Percentiles rank a stretch among this genome's conserved stretches.
These are phyloP conservation scores for Castanopsis chinensis DNA, from an alignment of 306 rosid species.

Conservation along the genomic window DNA sequence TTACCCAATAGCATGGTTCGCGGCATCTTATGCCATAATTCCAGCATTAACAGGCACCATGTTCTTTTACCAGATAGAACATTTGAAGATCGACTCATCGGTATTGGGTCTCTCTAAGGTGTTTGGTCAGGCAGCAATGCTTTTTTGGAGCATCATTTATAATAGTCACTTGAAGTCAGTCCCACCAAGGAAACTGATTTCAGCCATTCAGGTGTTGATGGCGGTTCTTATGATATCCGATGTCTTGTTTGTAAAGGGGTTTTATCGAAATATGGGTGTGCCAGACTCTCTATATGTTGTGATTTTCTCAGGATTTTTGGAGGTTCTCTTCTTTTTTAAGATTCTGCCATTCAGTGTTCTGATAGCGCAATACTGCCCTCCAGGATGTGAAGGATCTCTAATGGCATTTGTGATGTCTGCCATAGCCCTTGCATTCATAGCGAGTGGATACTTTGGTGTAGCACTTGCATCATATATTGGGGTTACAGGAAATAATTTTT, in stretches of 20 bases:
- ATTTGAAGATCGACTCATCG: conserved; percentile 65
- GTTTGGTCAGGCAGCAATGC: conserved; percentile 85
- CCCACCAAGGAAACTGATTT: conserved; percentile 66
- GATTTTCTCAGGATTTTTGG: conserved; percentile 70
- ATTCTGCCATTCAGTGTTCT: conserved; percentile 76
- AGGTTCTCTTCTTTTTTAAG: conserved; percentile 74
- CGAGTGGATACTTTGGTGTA: conserved; percentile 86
- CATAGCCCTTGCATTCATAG: conserved; percentile 66
- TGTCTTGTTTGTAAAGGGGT: conserved; percentile 68
- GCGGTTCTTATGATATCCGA: conserved; percentile 79
- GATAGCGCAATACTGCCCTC: conserved; percentile 72
- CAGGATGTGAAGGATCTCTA: conserved; percentile 90
- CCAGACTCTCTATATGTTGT: conserved; percentile 69
- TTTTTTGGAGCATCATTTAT: conserved; percentile 71
- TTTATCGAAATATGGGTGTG: conserved; percentile 62
- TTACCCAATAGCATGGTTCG: conserved; percentile 73
- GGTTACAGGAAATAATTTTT: conserved; percentile 62
- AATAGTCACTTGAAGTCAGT: conserved; percentile 55
- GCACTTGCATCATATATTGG: conserved; percentile 68
- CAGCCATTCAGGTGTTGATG: conserved; percentile 64
- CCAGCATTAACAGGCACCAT: conserved; percentile 85
- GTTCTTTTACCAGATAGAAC: conserved; percentile 89
- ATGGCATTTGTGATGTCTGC: conserved; percentile 92
- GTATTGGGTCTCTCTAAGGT: conserved; percentile 81
- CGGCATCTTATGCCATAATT: conserved; percentile 75